Percentiles rank a stretch among this genome's conserved stretches.
Conservation (phyloP, 345 rosid genomes). For the Syzygium aqueum region DNA sequence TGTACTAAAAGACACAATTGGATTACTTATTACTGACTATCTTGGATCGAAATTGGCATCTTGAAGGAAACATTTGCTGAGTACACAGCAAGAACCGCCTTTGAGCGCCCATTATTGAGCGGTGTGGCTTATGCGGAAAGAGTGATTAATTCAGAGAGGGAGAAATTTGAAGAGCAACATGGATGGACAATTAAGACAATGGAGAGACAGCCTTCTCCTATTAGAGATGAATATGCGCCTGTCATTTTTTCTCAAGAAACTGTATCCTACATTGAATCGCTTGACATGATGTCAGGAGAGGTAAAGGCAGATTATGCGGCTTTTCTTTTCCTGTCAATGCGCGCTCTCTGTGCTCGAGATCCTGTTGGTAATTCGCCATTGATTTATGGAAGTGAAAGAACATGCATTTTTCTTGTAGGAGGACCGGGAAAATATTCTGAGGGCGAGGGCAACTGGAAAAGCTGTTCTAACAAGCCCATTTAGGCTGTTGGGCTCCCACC, state of each 20-base stretch:
- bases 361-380: neutral
- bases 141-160: slow-evolving; percentile 60
- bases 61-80: slow-evolving; percentile 85
- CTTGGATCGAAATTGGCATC: neutral
- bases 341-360: neutral
- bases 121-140: slow-evolving; percentile 92
- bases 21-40: neutral
- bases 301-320: slow-evolving; percentile 22
- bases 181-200: slow-evolving; percentile 88
- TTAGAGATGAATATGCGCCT: slow-evolving; percentile 93
- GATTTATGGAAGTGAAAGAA: neutral
- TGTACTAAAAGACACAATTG: neutral
- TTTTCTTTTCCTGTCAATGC: neutral
- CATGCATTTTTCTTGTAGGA: slow-evolving; percentile 34
- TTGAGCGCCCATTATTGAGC: slow-evolving; percentile 89
- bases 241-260: slow-evolving; percentile 93
- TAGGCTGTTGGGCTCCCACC: slow-evolving; percentile 80
- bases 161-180: slow-evolving; percentile 74
- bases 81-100: slow-evolving; percentile 91
- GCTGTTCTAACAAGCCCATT: slow-evolving; percentile 95
- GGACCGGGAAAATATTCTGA: slow-evolving; percentile 84
- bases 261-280: slow-evolving; percentile 78
- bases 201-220: slow-evolving; percentile 77
- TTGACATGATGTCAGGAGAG: slow-evolving; percentile 99
- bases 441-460: slow-evolving; percentile 87